Conservation (phyloP, 257 asterid genomes). For the Nicotiana benthamiana region DNA sequence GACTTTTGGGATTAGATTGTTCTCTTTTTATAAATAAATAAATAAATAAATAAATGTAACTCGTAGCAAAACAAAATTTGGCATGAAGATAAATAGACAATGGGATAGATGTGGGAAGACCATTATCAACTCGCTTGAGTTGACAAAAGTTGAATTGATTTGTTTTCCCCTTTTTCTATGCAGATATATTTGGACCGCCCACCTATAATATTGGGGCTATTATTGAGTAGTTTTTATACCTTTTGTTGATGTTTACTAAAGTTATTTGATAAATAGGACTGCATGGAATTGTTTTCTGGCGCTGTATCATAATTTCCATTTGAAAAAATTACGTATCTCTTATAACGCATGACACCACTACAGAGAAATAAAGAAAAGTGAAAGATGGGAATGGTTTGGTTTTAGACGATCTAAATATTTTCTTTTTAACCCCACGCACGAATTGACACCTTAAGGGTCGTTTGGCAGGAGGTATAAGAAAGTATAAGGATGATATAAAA, state of each 20-base stretch:
- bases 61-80: not conserved
- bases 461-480: no score
- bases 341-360: no score
- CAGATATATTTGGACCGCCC: not conserved
- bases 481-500: no score
- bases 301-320: no score
- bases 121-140: not conserved
- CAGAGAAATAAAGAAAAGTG: no score
- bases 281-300: no score
- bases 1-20: not conserved
- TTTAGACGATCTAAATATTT: no score
- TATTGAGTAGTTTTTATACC: not conserved
- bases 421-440: no score
- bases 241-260: not conserved
- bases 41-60: not conserved
- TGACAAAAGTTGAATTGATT: not conserved
- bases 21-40: not conserved
- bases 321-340: no score
- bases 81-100: not conserved
- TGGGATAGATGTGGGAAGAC: not conserved
- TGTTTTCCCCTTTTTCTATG: not conserved
- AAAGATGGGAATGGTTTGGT: no score
- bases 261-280: no score
- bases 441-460: no score
- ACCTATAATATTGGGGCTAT: not conserved